Conservation (phyloP, 2,329 filamentous ascomycete species). For the Monosporascus sp. region DNA sequence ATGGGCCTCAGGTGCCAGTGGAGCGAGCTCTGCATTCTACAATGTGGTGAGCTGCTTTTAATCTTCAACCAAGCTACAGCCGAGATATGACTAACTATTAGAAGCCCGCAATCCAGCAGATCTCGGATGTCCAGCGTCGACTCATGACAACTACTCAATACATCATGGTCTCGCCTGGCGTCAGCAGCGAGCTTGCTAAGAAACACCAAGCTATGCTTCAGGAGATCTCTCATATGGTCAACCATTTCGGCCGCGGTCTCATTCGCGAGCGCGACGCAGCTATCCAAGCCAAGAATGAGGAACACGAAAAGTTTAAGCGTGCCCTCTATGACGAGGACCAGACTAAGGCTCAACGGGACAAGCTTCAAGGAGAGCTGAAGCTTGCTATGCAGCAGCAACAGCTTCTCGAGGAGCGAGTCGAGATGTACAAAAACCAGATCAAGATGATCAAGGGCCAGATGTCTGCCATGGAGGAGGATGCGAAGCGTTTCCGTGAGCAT, state of each 20-base stretch:
- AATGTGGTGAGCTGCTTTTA: constrained; percentile 1
- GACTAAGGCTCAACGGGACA: constrained; percentile 1
- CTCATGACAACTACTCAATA: constrained; percentile 16
- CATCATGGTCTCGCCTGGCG: constrained; percentile 13
- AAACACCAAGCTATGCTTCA: constrained; percentile 13
- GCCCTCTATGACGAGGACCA: constrained; percentile 1
- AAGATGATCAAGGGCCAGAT: constrained; percentile 7
- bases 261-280: constrained; percentile 13
- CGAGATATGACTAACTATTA: background rate
- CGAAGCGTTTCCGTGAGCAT: constrained; percentile 13
- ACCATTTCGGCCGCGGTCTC: constrained; percentile 4
- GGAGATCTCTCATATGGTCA: constrained; percentile 16
- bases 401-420: constrained; percentile 10
- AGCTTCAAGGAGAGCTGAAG: constrained; percentile 2
- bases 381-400: constrained; percentile 8
- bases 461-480: constrained; percentile 3
- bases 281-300: background rate
- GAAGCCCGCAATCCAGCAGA: constrained; percentile 5
- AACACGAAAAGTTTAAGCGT: constrained; percentile 9
- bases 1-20: background rate
- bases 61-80: background rate
- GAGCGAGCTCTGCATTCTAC: background rate
- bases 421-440: constrained; percentile 5
- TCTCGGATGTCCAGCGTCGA: constrained; percentile 5
- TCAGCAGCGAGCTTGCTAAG: constrained; percentile 5